Evolutionary conservation across 768 basidiomycete species (phyloP), one percentile per base, ranked within the genome.

Genomic region (Crepidotus variabilis): DNA sequence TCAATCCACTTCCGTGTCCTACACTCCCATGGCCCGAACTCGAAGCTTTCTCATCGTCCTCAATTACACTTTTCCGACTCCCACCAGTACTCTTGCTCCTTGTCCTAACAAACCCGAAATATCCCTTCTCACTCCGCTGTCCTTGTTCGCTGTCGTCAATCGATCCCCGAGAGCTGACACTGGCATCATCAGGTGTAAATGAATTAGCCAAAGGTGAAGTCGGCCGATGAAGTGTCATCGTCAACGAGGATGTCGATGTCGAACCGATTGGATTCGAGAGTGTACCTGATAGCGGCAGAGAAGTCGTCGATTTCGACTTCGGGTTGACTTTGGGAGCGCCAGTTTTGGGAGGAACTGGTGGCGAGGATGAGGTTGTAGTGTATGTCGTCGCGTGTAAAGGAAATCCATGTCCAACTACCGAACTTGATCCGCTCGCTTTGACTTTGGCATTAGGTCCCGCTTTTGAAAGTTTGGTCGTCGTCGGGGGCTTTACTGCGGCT

Each of bases 131-230:
- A 43, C 13, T 11, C 11, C 18, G 13, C 39, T 43, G 14, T 16
- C 39, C 39, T 20, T 11, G 14, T 16, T 43, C 39, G 2, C 39
- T 20, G 18, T 20, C 39, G 13, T 20, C 39, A 43, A 20, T 43
- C 13, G 39, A 43, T 5, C 39, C 39, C 8, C 28, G 3, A 3
- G 28, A 28, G 39, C 39, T 20, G 11, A 43, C 39, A 43, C 39
- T 43, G 5, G 18, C 13, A 43, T 56, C 55, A 16, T 56, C 55
- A 14, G 55, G 55, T 4, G 28, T 16, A 2, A 56, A 56, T 2
- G 55, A 56, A 13, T 56, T 46, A 22, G 55, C 55, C 8, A 56
- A 13, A 11, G 55, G 55, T 0, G 55, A 56, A 6, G 55, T 56
- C 1, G 55, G 55, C 4, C 50, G 49, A 21, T 43, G 50, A 5